Evolutionary conservation across 208 protist species (phyloP).

Genomic region (Crithidia acanthocephali): DNA sequence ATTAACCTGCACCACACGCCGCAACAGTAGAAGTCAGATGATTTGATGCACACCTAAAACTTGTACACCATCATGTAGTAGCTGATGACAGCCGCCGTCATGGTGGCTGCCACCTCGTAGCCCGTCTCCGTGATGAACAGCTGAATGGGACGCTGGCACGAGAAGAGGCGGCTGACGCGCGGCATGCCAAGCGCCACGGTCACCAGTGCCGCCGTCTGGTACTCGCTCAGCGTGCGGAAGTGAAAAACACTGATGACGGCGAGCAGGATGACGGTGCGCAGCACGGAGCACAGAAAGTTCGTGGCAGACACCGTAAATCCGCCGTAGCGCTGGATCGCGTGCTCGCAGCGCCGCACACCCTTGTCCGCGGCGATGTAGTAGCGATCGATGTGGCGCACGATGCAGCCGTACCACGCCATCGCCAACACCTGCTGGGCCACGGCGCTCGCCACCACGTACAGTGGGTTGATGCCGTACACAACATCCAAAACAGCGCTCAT

Average conservation of each 20-base stretch:
- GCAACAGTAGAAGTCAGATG: no score
- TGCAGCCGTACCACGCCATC: conserved; percentile 77
- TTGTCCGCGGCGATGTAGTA: conserved; percentile 91
- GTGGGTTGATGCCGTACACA: conserved; percentile 50
- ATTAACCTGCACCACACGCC: no score
- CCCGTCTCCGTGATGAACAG: conserved; percentile 74
- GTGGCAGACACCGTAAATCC: conserved; percentile 32
- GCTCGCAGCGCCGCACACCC: conserved; percentile 80
- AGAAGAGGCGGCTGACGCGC: conserved; percentile 66
- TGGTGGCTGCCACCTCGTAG: conserved; percentile 69
- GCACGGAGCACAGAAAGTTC: conserved; percentile 49
- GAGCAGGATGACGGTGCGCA: conserved; percentile 56
- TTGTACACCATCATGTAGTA: conserved; percentile 71
- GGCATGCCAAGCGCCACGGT: conserved; percentile 54
- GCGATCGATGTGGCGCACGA: conserved; percentile 66
- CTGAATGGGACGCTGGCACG: conserved; percentile 79
- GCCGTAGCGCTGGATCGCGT: conserved; percentile 76
- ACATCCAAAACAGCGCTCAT: conserved; percentile 25
- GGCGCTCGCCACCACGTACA: conserved; percentile 51
- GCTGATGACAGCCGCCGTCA: conserved; percentile 61
- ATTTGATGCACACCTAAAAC: conserved; percentile 30
- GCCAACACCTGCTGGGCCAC: conserved; percentile 76
- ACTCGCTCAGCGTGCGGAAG: conserved; percentile 61
- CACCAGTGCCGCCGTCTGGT: conserved; percentile 62
- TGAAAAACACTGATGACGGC: conserved; percentile 44